A percentile compares a stretch with the other conserved stretches of the same genome.
Evolutionary conservation across 139 green algal species (phyloP).

Genomic region (Volvox africanus): DNA sequence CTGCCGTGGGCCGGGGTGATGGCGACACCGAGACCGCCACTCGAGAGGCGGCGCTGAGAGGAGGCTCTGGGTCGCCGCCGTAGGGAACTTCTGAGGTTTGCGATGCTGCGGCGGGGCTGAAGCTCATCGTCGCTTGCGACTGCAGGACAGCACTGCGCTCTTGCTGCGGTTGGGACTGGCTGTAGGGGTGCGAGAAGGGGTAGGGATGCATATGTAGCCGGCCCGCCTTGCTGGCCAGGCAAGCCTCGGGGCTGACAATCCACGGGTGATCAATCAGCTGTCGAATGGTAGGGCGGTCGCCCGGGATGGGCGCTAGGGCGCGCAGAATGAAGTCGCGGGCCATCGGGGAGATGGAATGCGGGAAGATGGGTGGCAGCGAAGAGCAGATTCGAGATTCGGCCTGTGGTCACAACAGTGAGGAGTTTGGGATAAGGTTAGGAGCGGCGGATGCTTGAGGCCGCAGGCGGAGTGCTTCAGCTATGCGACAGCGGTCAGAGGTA

Average conservation of each 20-base stretch:
- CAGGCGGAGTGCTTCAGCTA: too few species aligned
- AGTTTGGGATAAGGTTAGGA: too few species aligned
- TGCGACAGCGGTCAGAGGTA: too few species aligned
- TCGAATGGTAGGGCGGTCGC: slow-evolving; percentile 40
- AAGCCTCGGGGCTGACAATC: slow-evolving; percentile 37
- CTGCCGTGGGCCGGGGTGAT: neutral
- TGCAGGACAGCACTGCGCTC: neutral
- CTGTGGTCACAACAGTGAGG: neutral
- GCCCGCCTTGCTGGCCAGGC: neutral
- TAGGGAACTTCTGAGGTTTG: neutral
- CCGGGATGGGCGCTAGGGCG: slow-evolving; percentile 27
- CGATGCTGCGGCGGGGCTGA: neutral
- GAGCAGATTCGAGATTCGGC: slow-evolving; percentile 23
- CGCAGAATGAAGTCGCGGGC: slow-evolving; percentile 47
- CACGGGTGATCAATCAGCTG: slow-evolving; percentile 53
- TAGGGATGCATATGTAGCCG: neutral
- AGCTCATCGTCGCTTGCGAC: neutral
- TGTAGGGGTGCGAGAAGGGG: neutral
- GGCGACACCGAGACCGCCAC: neutral
- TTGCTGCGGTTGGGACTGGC: neutral
- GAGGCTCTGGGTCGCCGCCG: neutral
- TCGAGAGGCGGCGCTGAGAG: neutral
- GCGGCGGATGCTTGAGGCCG: too few species aligned
- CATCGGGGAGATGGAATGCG: slow-evolving; percentile 24
- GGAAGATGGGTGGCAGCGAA: slow-evolving; percentile 22